phyloP scores from a whole-genome alignment of 2,329 filamentous ascomycete genomes.

The Huntiella bhutanensis region DNA sequence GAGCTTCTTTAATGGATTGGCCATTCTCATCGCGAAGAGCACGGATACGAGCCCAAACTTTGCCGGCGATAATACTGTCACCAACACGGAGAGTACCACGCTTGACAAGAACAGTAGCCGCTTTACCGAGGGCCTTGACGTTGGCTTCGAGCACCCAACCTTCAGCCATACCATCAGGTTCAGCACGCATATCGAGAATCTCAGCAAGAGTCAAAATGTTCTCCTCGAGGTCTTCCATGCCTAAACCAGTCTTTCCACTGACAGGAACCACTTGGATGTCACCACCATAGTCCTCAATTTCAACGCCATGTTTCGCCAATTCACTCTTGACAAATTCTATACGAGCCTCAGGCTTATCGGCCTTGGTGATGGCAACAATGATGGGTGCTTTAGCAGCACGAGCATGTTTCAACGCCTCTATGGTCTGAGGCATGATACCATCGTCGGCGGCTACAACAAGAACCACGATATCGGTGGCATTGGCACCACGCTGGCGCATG shows the following conservation, averaged over 20 bases:
- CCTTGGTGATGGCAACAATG: slow-evolving; percentile 94
- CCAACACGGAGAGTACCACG: slow-evolving; percentile 68
- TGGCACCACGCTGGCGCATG: slow-evolving; percentile 89
- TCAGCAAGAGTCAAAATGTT: slow-evolving; percentile 72
- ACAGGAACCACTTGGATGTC: slow-evolving; percentile 85
- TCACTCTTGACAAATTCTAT: slow-evolving; percentile 76
- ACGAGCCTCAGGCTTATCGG: slow-evolving; percentile 71
- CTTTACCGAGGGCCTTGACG: slow-evolving; percentile 66
- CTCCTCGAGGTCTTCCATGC: slow-evolving; percentile 85
- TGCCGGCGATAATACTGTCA: slow-evolving; percentile 71
- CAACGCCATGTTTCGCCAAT: slow-evolving; percentile 62
- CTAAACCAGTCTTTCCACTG: slow-evolving; percentile 81
- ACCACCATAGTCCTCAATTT: slow-evolving; percentile 87
- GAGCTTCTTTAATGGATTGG: slow-evolving; percentile 47
- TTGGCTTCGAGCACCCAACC: slow-evolving; percentile 89
- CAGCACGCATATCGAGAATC: slow-evolving; percentile 75
- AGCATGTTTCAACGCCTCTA: slow-evolving; percentile 91
- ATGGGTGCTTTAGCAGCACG: slow-evolving; percentile 75
- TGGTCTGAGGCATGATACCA: slow-evolving; percentile 89
- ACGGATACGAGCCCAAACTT: slow-evolving; percentile 74
- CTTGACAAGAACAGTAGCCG: slow-evolving; percentile 75
- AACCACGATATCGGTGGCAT: slow-evolving; percentile 92
- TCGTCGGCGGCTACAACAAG: slow-evolving; percentile 93
- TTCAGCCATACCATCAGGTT: slow-evolving; percentile 57
- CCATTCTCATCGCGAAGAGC: slow-evolving; percentile 73